These are phyloP conservation scores for Yamadazyma epiphylla DNA, from an alignment of 1,139 yeast genomes.

Conservation along the genomic window DNA sequence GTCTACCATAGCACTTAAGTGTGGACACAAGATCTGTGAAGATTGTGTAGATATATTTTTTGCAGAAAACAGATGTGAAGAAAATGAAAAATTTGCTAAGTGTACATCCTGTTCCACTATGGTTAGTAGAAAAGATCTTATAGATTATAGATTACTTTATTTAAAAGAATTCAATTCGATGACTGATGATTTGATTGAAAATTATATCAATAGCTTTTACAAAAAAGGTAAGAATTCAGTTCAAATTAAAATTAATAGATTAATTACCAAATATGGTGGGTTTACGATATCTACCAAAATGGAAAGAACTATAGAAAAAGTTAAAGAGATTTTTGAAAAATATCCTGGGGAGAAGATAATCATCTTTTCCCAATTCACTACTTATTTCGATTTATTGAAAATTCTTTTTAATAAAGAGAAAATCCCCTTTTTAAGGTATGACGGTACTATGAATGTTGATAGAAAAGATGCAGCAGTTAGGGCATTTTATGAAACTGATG, in stretches of 20 bases:
- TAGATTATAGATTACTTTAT: conserved; percentile 52
- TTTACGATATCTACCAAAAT: conserved; percentile 54
- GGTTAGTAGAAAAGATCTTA: conserved; percentile 39
- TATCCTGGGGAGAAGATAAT: conserved; percentile 61
- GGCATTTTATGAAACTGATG: conserved; percentile 53
- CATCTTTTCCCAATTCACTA: conserved; percentile 82
- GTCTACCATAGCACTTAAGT: conserved; percentile 35
- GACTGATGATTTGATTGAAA: conserved; percentile 4
- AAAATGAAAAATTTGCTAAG: conserved; percentile 38
- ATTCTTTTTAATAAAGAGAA: conserved; percentile 48
- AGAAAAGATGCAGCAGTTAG: conserved; percentile 61
- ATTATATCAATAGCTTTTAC: conserved; percentile 5
- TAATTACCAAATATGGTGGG: conserved; percentile 28
- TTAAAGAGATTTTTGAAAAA: conserved; percentile 37
- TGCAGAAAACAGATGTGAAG: conserved; percentile 36
- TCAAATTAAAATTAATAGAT: conserved; percentile 16
- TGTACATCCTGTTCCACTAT: conserved; percentile 49
- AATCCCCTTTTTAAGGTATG: conserved; percentile 61
- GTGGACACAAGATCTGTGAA: conserved; percentile 70
- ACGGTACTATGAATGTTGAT: conserved; percentile 74
- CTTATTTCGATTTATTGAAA: conserved; percentile 67
- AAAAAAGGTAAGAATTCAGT: conserved; percentile 13
- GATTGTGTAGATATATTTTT: conserved; percentile 56
- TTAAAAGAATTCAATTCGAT: conserved; percentile 32
- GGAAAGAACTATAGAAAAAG: conserved; percentile 42